These are phyloP conservation scores for Isoetes engelmannii DNA, from an alignment of 83 land plant genomes.

Conservation along the genomic window DNA sequence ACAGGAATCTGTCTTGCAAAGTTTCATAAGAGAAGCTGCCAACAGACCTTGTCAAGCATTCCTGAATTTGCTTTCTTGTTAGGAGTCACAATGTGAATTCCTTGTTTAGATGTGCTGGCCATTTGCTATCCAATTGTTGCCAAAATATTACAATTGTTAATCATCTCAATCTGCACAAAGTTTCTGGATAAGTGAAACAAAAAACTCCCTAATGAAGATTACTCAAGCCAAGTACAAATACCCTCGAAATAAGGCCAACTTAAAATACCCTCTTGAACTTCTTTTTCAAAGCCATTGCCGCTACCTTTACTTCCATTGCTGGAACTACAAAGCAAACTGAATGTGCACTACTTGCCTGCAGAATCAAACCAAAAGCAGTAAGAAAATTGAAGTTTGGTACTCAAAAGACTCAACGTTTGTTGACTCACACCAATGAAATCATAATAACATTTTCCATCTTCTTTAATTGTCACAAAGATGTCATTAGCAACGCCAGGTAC, in stretches of 20 bases:
- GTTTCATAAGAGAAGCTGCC: no score
- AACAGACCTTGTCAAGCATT: conserved; percentile 87
- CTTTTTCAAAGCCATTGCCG: conserved; percentile 61
- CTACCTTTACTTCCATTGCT: conserved; percentile 73
- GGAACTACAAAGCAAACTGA: conserved; percentile 98
- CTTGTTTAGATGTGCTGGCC: conserved; percentile 89
- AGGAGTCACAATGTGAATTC: conserved; percentile 90
- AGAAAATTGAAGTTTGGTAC: neutral
- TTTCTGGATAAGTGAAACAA: neutral
- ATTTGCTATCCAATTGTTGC: conserved; percentile 93
- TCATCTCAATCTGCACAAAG: conserved; percentile 56
- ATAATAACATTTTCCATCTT: conserved; percentile 89
- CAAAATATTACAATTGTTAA: conserved; percentile 73
- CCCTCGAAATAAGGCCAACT: conserved; percentile 86
- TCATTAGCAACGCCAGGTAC: conserved; percentile 93
- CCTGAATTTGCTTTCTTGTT: conserved; percentile 96
- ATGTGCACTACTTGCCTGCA: conserved; percentile 98
- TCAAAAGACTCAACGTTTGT: neutral
- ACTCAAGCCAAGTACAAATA: conserved; percentile 1
- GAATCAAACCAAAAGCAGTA: conserved; percentile 9
- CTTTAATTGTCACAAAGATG: conserved; percentile 56
- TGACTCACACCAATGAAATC: conserved; percentile 72
- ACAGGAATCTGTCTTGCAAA: no score
- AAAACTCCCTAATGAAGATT: neutral
- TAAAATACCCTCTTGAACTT: conserved; percentile 75